Conservation (phyloP, 805 yeast species). For the Schizosaccharomyces octosporus region DNA sequence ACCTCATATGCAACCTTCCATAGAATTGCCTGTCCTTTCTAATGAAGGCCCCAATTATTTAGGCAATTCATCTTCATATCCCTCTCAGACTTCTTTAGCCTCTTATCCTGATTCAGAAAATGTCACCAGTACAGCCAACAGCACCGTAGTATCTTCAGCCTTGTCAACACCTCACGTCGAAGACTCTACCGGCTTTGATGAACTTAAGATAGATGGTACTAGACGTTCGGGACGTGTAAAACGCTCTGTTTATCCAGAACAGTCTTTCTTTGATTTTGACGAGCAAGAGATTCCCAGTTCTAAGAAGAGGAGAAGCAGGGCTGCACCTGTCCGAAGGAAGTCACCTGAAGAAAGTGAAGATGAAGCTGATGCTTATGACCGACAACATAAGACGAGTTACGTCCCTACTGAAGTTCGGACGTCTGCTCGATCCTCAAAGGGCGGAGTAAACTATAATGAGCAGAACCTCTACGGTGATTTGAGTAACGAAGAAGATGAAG, state of each 20-base stretch:
- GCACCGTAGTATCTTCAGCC: not conserved
- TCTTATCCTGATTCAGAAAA: not conserved
- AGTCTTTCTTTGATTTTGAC: not conserved
- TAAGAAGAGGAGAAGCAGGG: not conserved
- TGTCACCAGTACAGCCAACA: not conserved
- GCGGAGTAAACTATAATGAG: not conserved
- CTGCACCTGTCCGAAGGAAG: not conserved
- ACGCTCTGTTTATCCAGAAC: not conserved
- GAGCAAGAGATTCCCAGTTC: not conserved
- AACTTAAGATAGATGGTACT: not conserved
- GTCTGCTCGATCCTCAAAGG: not conserved
- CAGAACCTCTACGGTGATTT: not conserved
- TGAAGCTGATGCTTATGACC: not conserved
- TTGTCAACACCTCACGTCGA: not conserved
- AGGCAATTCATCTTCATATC: too few relatives aligned
- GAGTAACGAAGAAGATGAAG: slow-evolving; percentile 2
- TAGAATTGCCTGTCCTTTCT: too few relatives aligned
- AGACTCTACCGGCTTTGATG: not conserved
- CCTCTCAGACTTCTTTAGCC: not conserved
- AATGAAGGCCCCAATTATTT: too few relatives aligned
- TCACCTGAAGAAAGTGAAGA: not conserved
- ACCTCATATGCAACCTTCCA: too few relatives aligned
- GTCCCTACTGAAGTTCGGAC: not conserved
- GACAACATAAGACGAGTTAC: not conserved
- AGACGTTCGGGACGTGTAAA: not conserved